Base-by-base conservation (phyloP, 805 yeast species). In the Peterozyma toletana region DNA sequence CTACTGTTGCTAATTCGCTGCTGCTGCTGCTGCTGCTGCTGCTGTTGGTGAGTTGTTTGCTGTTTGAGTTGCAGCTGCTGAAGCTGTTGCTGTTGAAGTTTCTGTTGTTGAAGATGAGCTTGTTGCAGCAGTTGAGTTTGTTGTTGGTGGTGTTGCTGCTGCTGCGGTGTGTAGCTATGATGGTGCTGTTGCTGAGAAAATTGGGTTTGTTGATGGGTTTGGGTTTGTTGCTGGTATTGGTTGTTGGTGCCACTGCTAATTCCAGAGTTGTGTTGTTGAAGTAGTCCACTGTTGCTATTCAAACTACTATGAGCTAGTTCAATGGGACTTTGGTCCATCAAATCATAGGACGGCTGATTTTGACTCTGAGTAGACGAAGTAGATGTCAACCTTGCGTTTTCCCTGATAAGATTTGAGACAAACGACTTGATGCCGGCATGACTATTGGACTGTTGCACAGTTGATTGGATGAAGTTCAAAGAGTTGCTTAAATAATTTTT, bases 401-500 rank as follows among this genome's bases (percentile, higher is more conserved):
- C 27, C 27, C 27, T 21, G 27, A 21, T 21, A 7, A 21, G 27
- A 21, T 21, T 21, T 21, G 27, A 21, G 27, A 21, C 27, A 21
- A 21, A 21, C 27, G 7, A 21, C 7, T 21, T 21, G 27, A 21
- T 21, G 7, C 27, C 27, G 4, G 27, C 27, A 21, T 21, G 27
- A 7, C 27, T 21, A 21, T 21, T 21, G 27, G 27, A 21, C 27
- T 21, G 27, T 21, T 21, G 27, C 4, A 40, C 16, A 4, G 45
- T 38, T 13, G 45, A 38, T n/a, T 43, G 42, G n/a, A 43, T 35
- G 27, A 43, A 33, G 18, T 39, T 39, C 17, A 43, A 43, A 30
- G 40, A 30, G 27, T 42, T 39, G 3, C 42, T 35, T 5, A 44
- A 39, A 35, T 40, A 44, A 17, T 44, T 42, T 40, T 44, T 44